Evolutionary conservation across 2,329 filamentous ascomycete genomes (phyloP).

Genomic region (Scedosporium boydii): DNA sequence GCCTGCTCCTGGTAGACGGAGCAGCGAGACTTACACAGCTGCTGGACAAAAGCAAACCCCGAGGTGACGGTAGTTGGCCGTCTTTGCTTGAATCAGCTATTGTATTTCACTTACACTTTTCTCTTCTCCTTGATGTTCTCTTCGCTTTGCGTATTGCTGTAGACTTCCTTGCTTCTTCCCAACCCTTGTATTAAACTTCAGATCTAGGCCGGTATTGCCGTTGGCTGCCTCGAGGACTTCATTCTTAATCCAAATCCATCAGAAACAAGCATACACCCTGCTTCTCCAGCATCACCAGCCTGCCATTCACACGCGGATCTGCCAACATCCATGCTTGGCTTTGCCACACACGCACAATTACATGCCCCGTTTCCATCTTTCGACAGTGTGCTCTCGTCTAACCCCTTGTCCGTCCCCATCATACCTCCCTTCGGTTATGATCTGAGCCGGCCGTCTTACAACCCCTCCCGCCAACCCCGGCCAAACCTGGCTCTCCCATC

Average conservation of each 20-base stretch:
- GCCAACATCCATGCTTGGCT: neutral
- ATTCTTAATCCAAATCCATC: neutral
- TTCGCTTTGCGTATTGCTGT: neutral
- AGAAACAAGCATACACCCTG: neutral
- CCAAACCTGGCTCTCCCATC: constrained; percentile 1
- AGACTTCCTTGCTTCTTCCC: neutral
- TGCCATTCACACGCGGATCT: neutral
- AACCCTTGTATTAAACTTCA: neutral
- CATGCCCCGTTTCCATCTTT: neutral
- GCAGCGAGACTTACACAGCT: too few relatives aligned
- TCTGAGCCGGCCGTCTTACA: constrained; percentile 5
- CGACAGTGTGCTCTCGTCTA: neutral
- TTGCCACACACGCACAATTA: neutral
- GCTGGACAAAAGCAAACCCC: too few relatives aligned
- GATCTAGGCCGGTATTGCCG: neutral
- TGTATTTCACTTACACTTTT: neutral
- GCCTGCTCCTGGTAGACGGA: too few relatives aligned
- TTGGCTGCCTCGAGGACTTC: neutral
- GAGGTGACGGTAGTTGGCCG: too few relatives aligned
- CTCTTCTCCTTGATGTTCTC: neutral
- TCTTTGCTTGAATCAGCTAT: too few relatives aligned
- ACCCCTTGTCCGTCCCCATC: neutral
- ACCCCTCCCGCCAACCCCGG: neutral
- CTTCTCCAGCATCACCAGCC: neutral
- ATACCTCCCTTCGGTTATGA: constrained; percentile 5